Conservation (phyloP, 495 filamentous ascomycete species). For the Tuber aestivum region DNA sequence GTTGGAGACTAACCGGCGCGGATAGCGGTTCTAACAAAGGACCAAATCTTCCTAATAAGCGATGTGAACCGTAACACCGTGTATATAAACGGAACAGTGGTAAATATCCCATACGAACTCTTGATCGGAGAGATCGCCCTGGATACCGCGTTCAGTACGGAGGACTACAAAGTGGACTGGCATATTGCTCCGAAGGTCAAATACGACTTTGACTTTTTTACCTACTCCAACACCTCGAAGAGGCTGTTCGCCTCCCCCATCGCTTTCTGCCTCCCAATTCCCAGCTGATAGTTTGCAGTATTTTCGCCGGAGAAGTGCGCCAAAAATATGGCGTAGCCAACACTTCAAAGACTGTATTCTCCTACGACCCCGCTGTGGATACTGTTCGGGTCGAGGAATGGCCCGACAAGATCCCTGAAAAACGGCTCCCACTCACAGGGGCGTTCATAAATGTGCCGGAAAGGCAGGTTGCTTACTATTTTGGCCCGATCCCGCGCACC, state of each 20-base stretch:
- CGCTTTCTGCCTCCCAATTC: not conserved
- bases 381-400: not conserved
- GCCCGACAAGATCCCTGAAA: not conserved
- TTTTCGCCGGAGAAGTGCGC: conserved; percentile 9
- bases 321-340: not conserved
- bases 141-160: conserved; percentile 5
- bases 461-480: conserved; percentile 10
- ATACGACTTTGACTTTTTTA: conserved; percentile 7
- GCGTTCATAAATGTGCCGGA: conserved; percentile 5
- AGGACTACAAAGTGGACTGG: conserved; percentile 15
- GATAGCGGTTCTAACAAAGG: conserved; percentile 13
- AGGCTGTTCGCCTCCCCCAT: not conserved
- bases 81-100: not conserved
- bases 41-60: conserved; percentile 10
- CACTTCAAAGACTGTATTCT: not conserved
- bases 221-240: not conserved
- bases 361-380: conserved; percentile 4
- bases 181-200: conserved; percentile 10
- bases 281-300: not conserved
- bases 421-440: not conserved
- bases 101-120: not conserved
- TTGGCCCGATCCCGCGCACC: not conserved
- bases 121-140: conserved; percentile 14
- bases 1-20: not conserved
- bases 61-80: conserved; percentile 1